phyloP scores from a whole-genome alignment of 495 filamentous ascomycete genomes.

The Penicillium ochrochloron region DNA sequence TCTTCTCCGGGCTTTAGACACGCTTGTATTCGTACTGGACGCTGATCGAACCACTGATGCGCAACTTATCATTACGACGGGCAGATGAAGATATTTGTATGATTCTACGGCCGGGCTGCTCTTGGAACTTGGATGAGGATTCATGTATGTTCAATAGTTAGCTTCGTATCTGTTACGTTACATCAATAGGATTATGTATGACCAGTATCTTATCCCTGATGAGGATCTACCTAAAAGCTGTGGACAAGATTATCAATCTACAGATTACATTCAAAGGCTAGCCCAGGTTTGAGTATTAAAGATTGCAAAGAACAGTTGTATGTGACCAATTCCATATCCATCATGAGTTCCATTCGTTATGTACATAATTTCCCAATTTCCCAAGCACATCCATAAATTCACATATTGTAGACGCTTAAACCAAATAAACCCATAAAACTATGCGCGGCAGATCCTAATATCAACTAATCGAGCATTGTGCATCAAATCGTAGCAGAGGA shows the following conservation, averaged over 20 bases:
- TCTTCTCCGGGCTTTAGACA: not conserved
- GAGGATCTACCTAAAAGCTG: too few relatives aligned
- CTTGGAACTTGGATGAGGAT: too few relatives aligned
- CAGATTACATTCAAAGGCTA: not conserved
- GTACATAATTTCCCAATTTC: constrained; percentile 14
- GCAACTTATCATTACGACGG: not conserved
- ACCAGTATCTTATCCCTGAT: not conserved
- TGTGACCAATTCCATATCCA: not conserved
- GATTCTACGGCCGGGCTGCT: not conserved
- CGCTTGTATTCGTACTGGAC: not conserved
- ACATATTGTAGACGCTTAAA: constrained; percentile 10
- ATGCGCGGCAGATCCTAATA: not conserved
- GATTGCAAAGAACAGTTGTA: not conserved
- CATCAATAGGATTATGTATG: not conserved
- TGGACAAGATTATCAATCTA: too few relatives aligned
- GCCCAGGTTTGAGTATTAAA: not conserved
- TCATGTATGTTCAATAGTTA: not conserved
- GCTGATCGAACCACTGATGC: not conserved
- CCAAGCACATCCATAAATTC: constrained; percentile 9
- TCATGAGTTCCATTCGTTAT: constrained; percentile 14
- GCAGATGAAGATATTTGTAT: not conserved
- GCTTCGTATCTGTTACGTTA: not conserved
- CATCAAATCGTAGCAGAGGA: not conserved
- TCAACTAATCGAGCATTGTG: not conserved
- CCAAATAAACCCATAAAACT: constrained; percentile 3